A percentile compares a stretch with the other conserved stretches of the same genome.
Conservation (phyloP, 805 yeast species). For the Yamadazyma sp. region DNA sequence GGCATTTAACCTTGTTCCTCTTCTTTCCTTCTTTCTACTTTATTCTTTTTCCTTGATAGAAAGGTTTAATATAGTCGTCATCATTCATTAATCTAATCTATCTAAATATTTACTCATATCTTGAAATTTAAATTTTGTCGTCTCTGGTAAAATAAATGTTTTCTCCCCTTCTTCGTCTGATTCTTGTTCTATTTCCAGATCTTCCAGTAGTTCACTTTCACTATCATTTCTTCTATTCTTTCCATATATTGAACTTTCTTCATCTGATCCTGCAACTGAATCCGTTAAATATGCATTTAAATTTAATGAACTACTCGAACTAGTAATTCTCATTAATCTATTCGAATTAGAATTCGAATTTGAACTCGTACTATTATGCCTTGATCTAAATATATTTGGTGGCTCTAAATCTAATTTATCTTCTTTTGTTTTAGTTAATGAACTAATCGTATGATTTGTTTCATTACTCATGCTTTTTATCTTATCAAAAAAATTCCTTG, state of each 20-base stretch:
- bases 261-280: conserved; percentile 1
- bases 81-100: conserved; percentile 7
- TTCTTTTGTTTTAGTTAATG: conserved; percentile 20
- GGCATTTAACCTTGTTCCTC: no score
- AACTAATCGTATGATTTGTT: conserved; percentile 32
- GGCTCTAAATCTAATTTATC: conserved; percentile 32
- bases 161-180: conserved; percentile 11
- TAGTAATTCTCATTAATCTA: conserved; percentile 31
- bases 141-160: conserved; percentile 10
- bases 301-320: conserved; percentile 39
- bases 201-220: conserved; percentile 3
- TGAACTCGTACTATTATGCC: conserved; percentile 28
- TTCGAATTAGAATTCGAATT: no score
- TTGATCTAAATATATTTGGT: conserved; percentile 30
- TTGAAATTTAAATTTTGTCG: not conserved
- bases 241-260: conserved; percentile 1
- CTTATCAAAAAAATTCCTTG: conserved; percentile 31
- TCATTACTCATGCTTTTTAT: conserved; percentile 22
- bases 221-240: not conserved
- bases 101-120: conserved; percentile 13
- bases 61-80: not conserved
- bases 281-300: conserved; percentile 42
- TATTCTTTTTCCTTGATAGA: no score
- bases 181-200: conserved; percentile 2
- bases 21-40: no score